Base-by-base conservation (phyloP, 1,284 basidiomycete genomes). In the Hemileia vastatrix region DNA sequence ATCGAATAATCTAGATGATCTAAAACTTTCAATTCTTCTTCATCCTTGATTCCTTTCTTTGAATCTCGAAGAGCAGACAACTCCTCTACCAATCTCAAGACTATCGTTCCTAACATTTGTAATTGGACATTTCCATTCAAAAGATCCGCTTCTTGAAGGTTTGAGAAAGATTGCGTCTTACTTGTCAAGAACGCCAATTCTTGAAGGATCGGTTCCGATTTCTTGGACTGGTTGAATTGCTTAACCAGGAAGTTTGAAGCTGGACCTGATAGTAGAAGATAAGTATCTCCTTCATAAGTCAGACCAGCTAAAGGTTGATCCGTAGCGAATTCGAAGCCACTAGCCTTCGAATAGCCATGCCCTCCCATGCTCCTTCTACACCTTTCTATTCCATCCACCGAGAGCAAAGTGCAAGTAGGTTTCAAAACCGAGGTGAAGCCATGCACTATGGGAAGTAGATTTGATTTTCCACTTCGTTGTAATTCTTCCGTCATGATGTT, bases 221-320 rank as follows among this genome's bases (percentile, higher is more conserved):
- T 11, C 36, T 40, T 40, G 36, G 60, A 63, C 49, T 68, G 62
- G 51, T 58, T 52, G 48, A 70, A 65, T 60, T 68, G 65, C 62
- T 69, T 70, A 62, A 70, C 53, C 44, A 70, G 57, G 53, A 71
- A 71, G 58, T 69, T 70, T 36, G 69, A 64, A 3, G 65, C 67
- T 1, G 70, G 70, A 3, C 68, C 68, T 4, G 67, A 64, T 24
- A 71, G 54, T 11, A 71, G 65, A 67, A 71, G 70, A 45, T 70
- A 66, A 40, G 70, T 71, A 18, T 71, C 70, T 3, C 69, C 70
- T 48, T 71, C 70, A 48, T 71, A 71, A 32, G 68, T 71, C 19
- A 71, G 57, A 9, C 67, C 67, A n/a, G 69, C 69, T 18, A 66
- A 67, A 27, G 70, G 70, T 62, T 71, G 70, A 33, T 70, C 68